A percentile compares a stretch with the other conserved stretches of the same genome.
Conservation (phyloP, 345 rosid species). For the Linum lewisii region DNA sequence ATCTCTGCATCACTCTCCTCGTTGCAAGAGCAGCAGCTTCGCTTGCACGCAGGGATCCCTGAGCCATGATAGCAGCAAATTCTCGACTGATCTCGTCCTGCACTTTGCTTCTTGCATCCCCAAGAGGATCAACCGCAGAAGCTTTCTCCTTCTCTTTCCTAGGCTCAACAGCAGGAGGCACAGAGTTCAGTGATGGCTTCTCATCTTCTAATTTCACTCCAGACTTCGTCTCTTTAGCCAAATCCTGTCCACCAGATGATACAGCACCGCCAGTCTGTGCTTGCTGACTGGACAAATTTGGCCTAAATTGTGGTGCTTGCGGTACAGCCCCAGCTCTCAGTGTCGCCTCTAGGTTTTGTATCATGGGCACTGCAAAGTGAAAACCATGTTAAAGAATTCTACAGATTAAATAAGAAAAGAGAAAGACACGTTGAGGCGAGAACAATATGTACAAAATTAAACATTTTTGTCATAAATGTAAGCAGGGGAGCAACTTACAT, state of each 20-base stretch:
- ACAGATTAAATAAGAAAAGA: too few species aligned
- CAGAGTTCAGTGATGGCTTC: constrained; percentile 1
- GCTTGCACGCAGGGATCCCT: constrained; percentile 70
- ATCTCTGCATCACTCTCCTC: constrained; percentile 79
- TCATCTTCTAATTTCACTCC: constrained; percentile 12
- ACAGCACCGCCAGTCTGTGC: constrained; percentile 18
- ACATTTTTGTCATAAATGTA: neutral
- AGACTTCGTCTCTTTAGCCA: neutral
- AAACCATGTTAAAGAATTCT: neutral
- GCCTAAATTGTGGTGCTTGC: constrained; percentile 74
- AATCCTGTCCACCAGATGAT: neutral
- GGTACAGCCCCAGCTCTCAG: constrained; percentile 81
- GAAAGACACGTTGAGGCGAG: too few species aligned
- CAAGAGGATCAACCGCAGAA: constrained; percentile 41
- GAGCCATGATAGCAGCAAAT: constrained; percentile 73
- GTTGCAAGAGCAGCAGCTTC: constrained; percentile 92
- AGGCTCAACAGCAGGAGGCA: constrained; percentile 29
- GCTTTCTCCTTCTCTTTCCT: constrained; percentile 19
- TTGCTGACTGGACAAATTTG: constrained; percentile 23
- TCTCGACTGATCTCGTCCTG: constrained; percentile 78
- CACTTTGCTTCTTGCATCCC: constrained; percentile 66
- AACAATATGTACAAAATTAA: too few species aligned
- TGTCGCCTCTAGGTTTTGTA: constrained; percentile 72
- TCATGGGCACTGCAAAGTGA: constrained; percentile 76
- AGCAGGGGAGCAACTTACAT: constrained; percentile 38